A percentile compares a stretch with the other conserved stretches of the same genome.
These are phyloP conservation scores for Heliocybe sulcata DNA, from an alignment of 1,284 basidiomycete genomes.

Conservation along the genomic window DNA sequence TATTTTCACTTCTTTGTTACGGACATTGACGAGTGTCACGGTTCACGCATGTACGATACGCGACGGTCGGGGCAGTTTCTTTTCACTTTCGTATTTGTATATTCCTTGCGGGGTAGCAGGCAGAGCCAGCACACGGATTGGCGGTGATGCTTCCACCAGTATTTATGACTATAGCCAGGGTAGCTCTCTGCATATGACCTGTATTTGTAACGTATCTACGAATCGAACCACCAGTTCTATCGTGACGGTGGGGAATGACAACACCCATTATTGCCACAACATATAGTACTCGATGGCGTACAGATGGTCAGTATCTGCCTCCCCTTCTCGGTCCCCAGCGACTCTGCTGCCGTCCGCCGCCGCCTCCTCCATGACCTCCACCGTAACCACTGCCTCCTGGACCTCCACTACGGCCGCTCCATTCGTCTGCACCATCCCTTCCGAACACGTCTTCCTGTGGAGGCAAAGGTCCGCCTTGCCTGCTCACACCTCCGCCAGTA, in stretches of 20 bases:
- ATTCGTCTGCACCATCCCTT: slow-evolving; percentile 15
- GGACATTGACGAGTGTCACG: not conserved
- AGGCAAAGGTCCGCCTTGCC: slow-evolving; percentile 22
- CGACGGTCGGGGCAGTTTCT: not conserved
- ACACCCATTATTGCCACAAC: no score
- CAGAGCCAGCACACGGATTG: not conserved
- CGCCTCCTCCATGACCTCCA: slow-evolving; percentile 14
- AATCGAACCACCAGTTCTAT: not conserved
- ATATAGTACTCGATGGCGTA: not conserved
- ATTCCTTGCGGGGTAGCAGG: not conserved
- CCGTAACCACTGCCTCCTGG: slow-evolving; percentile 16
- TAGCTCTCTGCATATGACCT: not conserved
- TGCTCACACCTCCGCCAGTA: slow-evolving; percentile 10
- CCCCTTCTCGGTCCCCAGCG: slow-evolving; percentile 10
- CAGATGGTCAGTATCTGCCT: slow-evolving; percentile 5
- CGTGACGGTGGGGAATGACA: no score
- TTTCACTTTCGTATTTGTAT: not conserved
- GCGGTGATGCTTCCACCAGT: not conserved
- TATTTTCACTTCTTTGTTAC: not conserved
- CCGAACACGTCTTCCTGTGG: slow-evolving; percentile 36
- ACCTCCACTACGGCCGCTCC: slow-evolving; percentile 18
- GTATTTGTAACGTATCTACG: not conserved
- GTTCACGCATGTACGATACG: not conserved
- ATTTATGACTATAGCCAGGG: not conserved
- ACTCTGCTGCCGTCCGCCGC: slow-evolving; percentile 11